phyloP scores from a whole-genome alignment of 208 protist genomes.

The Leishmania aethiopica region DNA sequence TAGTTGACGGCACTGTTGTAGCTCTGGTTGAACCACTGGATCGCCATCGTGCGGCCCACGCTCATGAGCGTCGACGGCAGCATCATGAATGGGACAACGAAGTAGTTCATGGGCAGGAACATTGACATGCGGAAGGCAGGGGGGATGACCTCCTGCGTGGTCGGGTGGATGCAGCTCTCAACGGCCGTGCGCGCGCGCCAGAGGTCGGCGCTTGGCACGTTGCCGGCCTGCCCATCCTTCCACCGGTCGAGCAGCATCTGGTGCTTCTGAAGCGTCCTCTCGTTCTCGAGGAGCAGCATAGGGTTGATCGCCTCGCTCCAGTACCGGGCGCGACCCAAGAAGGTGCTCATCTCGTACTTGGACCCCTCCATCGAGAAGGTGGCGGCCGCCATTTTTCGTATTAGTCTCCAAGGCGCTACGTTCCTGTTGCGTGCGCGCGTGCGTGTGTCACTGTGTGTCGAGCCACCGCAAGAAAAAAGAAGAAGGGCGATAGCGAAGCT shows the following conservation, averaged over 20 bases:
- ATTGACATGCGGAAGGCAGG: conserved; percentile 92
- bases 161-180: conserved; percentile 92
- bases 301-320: conserved; percentile 88
- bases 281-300: conserved; percentile 61
- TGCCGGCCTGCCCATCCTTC: conserved; percentile 34
- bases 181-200: conserved; percentile 86
- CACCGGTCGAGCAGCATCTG: conserved; percentile 62
- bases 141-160: conserved; percentile 87
- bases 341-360: conserved; percentile 84
- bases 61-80: conserved; percentile 66
- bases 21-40: conserved; percentile 95
- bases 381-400: neutral
- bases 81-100: conserved; percentile 93
- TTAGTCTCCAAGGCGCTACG: no score
- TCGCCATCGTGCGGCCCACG: conserved; percentile 72
- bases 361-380: conserved; percentile 60
- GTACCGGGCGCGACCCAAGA: conserved; percentile 82
- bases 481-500: neutral
- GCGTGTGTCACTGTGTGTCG: neutral
- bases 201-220: conserved; percentile 63
- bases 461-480: neutral
- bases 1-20: conserved; percentile 95
- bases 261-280: conserved; percentile 46
- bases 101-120: conserved; percentile 93
- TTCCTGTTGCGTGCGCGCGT: neutral